Evolutionary conservation across 2,329 filamentous ascomycete species (phyloP).

Genomic region (Didymosphaeria variabile): DNA sequence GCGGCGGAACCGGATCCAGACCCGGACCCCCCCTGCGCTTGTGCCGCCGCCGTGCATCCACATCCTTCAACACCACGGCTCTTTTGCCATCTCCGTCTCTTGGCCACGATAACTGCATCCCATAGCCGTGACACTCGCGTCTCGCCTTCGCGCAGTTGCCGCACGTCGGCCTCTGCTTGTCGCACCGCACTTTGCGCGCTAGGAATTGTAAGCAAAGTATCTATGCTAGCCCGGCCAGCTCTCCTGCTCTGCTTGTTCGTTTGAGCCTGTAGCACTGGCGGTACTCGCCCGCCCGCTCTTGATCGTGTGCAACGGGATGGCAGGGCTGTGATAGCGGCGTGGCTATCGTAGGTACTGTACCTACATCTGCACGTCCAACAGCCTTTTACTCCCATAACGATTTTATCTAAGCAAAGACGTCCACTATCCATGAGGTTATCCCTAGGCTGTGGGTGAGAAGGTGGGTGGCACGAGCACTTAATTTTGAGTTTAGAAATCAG

Average conservation of each 20-base stretch:
- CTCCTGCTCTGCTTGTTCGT: neutral
- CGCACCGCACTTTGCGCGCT: constrained; percentile 60
- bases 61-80: constrained; percentile 18
- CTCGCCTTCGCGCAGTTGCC: constrained; percentile 56
- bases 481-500: neutral
- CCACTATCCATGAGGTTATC: neutral
- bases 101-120: constrained; percentile 57
- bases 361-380: constrained; percentile 28
- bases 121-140: constrained; percentile 57
- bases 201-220: constrained; percentile 9
- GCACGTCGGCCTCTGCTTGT: constrained; percentile 54
- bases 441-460: too few relatives aligned
- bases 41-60: constrained; percentile 2
- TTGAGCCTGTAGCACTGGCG: neutral
- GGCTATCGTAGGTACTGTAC: neutral
- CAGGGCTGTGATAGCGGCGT: neutral
- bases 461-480: neutral
- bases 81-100: constrained; percentile 50
- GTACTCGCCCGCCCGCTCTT: neutral
- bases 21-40: too few relatives aligned
- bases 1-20: neutral
- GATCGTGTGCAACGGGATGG: neutral
- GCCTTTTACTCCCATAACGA: constrained; percentile 24
- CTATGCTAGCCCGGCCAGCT: constrained; percentile 3
- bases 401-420: neutral